Percentiles rank a stretch among this genome's conserved stretches.
phyloP scores from a whole-genome alignment of 306 rosid species.

The Senna tora region DNA sequence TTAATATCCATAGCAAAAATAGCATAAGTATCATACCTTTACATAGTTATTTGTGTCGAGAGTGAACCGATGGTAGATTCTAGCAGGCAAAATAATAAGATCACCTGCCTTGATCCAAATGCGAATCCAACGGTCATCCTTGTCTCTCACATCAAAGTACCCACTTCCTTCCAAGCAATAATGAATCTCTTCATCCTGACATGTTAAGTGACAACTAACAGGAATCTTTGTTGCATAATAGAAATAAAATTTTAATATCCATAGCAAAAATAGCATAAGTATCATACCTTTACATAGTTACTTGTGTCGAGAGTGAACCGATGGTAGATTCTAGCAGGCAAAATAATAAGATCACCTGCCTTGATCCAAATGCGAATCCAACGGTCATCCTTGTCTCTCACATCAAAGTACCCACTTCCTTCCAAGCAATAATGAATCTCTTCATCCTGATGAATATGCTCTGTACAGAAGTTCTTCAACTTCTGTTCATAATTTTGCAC shows the following conservation, averaged over 20 bases:
- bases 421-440: constrained; percentile 89
- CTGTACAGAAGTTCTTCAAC: constrained; percentile 87
- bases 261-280: background rate
- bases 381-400: constrained; percentile 71
- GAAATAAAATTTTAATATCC: background rate
- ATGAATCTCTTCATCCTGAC: constrained; percentile 86
- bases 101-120: constrained; percentile 85
- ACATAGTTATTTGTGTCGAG: constrained; percentile 73
- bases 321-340: constrained; percentile 97
- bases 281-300: constrained; percentile 74
- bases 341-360: constrained; percentile 88
- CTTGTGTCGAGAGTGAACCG: constrained; percentile 82
- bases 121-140: constrained; percentile 84
- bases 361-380: constrained; percentile 91
- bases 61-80: constrained; percentile 93
- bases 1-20: background rate
- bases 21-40: constrained; percentile 56
- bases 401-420: constrained; percentile 90
- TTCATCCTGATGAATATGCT: constrained; percentile 93
- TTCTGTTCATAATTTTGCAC: constrained; percentile 76
- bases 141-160: constrained; percentile 84
- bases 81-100: constrained; percentile 94
- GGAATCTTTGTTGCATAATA: no score
- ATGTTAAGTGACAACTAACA: no score
- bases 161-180: constrained; percentile 88